phyloP scores from a whole-genome alignment of 2,329 filamentous ascomycete species.

The Endoconidiophora polonica region DNA sequence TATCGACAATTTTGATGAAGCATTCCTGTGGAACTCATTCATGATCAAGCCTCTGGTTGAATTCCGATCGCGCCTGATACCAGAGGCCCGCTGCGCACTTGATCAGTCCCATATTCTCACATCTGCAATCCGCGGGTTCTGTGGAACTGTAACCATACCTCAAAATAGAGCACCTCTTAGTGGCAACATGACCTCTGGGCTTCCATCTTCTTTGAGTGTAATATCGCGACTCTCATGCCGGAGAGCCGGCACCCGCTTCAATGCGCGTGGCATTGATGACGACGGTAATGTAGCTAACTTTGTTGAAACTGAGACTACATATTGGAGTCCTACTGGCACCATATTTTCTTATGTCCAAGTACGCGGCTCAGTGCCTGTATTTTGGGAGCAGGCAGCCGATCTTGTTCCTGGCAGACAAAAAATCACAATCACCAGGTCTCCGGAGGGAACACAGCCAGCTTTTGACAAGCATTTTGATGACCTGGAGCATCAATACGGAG shows the following conservation, averaged over 20 bases:
- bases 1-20: slow-evolving; percentile 81
- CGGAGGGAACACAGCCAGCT: slow-evolving; percentile 80
- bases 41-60: slow-evolving; percentile 89
- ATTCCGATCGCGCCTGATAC: slow-evolving; percentile 68
- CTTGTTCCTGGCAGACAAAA: slow-evolving; percentile 87
- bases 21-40: slow-evolving; percentile 94
- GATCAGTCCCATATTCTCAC: slow-evolving; percentile 79
- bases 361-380: slow-evolving; percentile 82
- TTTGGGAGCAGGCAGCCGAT: slow-evolving; percentile 89
- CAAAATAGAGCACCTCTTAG: slow-evolving; percentile 52
- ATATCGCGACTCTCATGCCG: slow-evolving; percentile 84
- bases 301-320: slow-evolving; percentile 91
- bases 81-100: slow-evolving; percentile 58
- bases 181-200: slow-evolving; percentile 37
- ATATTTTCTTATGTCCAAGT: slow-evolving; percentile 91
- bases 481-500: slow-evolving; percentile 74
- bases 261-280: slow-evolving; percentile 92
- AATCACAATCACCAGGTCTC: slow-evolving; percentile 74
- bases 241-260: slow-evolving; percentile 87
- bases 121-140: slow-evolving; percentile 86
- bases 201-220: slow-evolving; percentile 71
- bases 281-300: slow-evolving; percentile 97
- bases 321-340: slow-evolving; percentile 62
- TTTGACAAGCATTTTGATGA: slow-evolving; percentile 90
- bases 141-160: slow-evolving; percentile 70